Evolutionary conservation across 1,284 basidiomycete genomes (phyloP).

Genomic region (Rugosomyces carneus): DNA sequence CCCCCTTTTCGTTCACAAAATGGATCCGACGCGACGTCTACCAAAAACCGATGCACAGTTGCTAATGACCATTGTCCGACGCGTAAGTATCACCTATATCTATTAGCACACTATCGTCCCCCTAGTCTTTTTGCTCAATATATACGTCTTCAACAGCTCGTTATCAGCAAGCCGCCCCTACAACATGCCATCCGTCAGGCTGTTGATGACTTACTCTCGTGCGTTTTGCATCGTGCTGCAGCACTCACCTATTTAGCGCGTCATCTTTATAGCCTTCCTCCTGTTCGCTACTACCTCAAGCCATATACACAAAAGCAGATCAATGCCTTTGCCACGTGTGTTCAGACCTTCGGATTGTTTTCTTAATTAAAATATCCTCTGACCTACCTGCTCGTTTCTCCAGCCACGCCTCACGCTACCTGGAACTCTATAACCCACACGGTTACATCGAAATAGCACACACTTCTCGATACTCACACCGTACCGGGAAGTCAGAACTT

Average conservation of each 20-base stretch:
- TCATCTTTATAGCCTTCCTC: conserved; percentile 43
- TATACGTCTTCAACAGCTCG: conserved; percentile 41
- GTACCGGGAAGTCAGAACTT: conserved; percentile 85
- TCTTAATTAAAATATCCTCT: conserved; percentile 20
- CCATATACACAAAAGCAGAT: conserved; percentile 72
- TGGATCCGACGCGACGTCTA: conserved; percentile 67
- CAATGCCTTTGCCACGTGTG: conserved; percentile 83
- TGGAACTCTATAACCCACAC: conserved; percentile 76
- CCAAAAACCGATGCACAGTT: conserved; percentile 65
- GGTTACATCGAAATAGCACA: conserved; percentile 83
- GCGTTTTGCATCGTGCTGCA: conserved; percentile 29
- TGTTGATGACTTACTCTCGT: conserved; percentile 71
- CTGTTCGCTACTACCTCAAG: conserved; percentile 70
- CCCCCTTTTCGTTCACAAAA: conserved; percentile 78
- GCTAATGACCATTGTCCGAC: conserved; percentile 64
- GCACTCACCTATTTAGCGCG: conserved; percentile 14
- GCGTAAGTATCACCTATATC: conserved; percentile 48
- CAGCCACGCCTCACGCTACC: conserved; percentile 81
- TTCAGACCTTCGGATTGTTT: conserved; percentile 19
- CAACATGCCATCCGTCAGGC: conserved; percentile 55
- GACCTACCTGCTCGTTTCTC: conserved; percentile 22
- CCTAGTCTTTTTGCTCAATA: conserved; percentile 15
- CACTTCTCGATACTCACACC: conserved; percentile 77
- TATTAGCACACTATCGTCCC: conserved; percentile 21
- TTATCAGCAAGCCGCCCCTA: conserved; percentile 45